A percentile compares a stretch with the other conserved stretches of the same genome.
phyloP scores from a whole-genome alignment of 2,329 filamentous ascomycete genomes.

The Colletotrichum sublineola region DNA sequence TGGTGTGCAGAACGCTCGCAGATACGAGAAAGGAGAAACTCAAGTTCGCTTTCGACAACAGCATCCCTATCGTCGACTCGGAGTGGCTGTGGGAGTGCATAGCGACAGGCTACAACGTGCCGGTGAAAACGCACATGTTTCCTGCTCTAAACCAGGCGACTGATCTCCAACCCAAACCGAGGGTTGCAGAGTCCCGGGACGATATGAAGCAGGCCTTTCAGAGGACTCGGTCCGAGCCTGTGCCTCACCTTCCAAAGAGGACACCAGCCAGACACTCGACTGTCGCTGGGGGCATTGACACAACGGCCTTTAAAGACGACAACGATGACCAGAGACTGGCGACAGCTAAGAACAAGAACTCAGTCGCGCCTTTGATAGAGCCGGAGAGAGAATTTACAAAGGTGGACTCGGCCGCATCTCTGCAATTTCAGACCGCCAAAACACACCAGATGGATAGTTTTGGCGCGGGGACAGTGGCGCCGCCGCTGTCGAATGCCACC shows the following conservation, averaged over 20 bases:
- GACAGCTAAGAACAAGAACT: conserved; percentile 27
- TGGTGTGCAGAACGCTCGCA: conserved; percentile 76
- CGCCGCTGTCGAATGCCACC: conserved; percentile 58
- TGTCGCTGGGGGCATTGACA: conserved; percentile 49
- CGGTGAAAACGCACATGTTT: conserved; percentile 62
- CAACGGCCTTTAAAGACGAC: conserved; percentile 55
- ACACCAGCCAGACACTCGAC: conserved; percentile 45
- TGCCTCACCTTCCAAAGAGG: conserved; percentile 21
- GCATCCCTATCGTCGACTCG: conserved; percentile 83
- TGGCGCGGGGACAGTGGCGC: conserved; percentile 47
- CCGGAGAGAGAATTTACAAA: conserved; percentile 29
- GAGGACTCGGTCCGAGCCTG: conserved; percentile 35
- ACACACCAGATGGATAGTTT: conserved; percentile 52
- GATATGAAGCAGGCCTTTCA: conserved; percentile 32
- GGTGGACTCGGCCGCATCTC: conserved; percentile 48
- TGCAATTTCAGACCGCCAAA: conserved; percentile 59
- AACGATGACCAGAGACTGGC: conserved; percentile 11
- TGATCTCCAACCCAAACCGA: conserved; percentile 26
- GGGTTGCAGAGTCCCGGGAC: conserved; percentile 15
- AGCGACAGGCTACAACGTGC: conserved; percentile 63
- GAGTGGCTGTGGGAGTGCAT: conserved; percentile 92
- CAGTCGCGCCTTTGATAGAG: conserved; percentile 17
- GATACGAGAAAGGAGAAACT: conserved; percentile 80
- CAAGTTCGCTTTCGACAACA: conserved; percentile 79
- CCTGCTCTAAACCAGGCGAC: conserved; percentile 54